phyloP scores from a whole-genome alignment of 345 rosid genomes.

The Conringia planisiliqua region DNA sequence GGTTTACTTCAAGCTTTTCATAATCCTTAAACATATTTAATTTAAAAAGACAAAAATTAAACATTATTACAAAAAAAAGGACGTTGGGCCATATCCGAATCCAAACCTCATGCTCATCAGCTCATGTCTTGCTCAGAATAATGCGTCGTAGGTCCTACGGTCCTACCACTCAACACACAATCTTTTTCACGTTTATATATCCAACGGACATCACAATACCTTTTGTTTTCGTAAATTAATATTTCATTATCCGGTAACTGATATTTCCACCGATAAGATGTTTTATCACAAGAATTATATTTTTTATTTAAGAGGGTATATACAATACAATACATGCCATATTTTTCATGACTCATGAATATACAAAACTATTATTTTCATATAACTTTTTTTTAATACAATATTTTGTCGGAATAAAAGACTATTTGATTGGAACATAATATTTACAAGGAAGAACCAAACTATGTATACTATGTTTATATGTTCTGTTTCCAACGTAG shows the following conservation, averaged over 20 bases:
- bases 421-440: background rate
- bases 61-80: background rate
- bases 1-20: background rate
- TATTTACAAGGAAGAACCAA: background rate
- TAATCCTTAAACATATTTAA: background rate
- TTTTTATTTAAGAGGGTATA: background rate
- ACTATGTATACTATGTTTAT: background rate
- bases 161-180: constrained; percentile 11
- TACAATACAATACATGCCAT: too few relatives aligned
- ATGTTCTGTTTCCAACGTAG: background rate
- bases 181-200: constrained; percentile 20
- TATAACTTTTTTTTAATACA: background rate
- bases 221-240: background rate
- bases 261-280: background rate
- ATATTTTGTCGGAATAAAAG: background rate
- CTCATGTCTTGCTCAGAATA: background rate
- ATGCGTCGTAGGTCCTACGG: constrained; percentile 20
- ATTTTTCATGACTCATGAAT: background rate
- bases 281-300: background rate
- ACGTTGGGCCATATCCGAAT: constrained; percentile 9
- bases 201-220: background rate
- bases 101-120: background rate
- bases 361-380: background rate
- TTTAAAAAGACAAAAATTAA: background rate
- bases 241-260: background rate